phyloP scores from a whole-genome alignment of 2,329 filamentous ascomycete genomes.

The Ophiocordyceps sinensis region DNA sequence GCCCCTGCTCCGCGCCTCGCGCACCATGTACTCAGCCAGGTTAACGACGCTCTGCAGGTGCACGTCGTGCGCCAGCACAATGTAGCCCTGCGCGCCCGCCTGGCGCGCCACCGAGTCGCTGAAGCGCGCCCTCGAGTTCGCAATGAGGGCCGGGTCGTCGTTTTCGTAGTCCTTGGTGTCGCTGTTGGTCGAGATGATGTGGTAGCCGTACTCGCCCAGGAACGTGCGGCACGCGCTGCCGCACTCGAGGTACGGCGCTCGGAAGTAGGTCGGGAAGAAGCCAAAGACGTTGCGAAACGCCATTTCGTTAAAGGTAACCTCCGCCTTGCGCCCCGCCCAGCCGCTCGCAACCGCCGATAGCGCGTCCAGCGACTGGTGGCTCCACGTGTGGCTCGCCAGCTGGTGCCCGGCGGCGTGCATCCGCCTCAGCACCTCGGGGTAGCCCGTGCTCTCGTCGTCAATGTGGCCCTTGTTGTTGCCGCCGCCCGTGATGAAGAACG shows the following conservation, averaged over 20 bases:
- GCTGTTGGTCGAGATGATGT: constrained; percentile 40
- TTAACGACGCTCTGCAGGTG: constrained; percentile 30
- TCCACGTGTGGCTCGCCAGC: constrained; percentile 31
- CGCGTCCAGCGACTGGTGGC: constrained; percentile 26
- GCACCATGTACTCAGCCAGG: constrained; percentile 28
- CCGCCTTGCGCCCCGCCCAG: constrained; percentile 11
- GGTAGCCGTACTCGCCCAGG: constrained; percentile 32
- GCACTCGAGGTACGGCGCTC: constrained; percentile 30
- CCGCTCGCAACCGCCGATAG: constrained; percentile 7
- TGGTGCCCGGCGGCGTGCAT: constrained; percentile 30
- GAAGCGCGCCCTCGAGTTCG: background rate
- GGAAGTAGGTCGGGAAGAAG: constrained; percentile 27
- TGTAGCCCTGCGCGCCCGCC: constrained; percentile 20
- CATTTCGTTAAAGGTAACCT: constrained; percentile 31
- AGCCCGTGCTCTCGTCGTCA: constrained; percentile 19
- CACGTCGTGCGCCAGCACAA: constrained; percentile 39
- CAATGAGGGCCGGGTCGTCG: constrained; percentile 11
- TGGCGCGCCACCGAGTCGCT: constrained; percentile 7
- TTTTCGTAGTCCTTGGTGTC: constrained; percentile 49
- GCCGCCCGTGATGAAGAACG: constrained; percentile 28
- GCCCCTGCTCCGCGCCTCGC: constrained; percentile 23
- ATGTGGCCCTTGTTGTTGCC: constrained; percentile 26
- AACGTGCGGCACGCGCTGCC: constrained; percentile 19
- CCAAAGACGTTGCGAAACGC: constrained; percentile 27
- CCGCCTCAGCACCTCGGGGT: constrained; percentile 22